Percentiles rank a stretch among this genome's conserved stretches.
Evolutionary conservation across 768 basidiomycete genomes (phyloP).

Genomic region (Suillus bovinus): DNA sequence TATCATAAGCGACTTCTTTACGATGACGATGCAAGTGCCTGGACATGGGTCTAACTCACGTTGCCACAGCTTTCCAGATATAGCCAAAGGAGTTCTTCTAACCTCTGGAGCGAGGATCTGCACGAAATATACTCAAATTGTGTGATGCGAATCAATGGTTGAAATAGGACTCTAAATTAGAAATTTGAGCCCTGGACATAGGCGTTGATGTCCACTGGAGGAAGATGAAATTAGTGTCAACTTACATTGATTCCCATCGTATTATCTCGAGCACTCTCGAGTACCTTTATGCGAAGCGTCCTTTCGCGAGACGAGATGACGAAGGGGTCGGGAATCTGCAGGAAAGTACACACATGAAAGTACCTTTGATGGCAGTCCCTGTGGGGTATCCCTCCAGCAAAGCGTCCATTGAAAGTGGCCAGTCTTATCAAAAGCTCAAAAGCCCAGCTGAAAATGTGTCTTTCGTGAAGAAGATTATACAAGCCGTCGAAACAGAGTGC

Average conservation of each 20-base stretch:
- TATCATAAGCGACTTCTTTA: neutral
- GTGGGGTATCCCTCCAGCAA: neutral
- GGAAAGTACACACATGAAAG: no score
- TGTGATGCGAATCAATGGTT: neutral
- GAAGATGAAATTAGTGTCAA: neutral
- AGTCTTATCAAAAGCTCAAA: neutral
- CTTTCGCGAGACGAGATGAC: neutral
- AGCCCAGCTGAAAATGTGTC: neutral
- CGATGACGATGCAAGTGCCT: neutral
- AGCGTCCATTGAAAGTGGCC: neutral
- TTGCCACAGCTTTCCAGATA: neutral
- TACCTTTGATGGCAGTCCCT: neutral
- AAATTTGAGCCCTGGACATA: neutral
- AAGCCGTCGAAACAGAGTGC: neutral
- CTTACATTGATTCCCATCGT: neutral
- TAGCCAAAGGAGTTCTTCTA: neutral
- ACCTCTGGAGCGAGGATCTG: neutral
- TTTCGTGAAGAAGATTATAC: neutral
- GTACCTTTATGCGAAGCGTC: neutral
- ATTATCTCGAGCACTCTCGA: neutral
- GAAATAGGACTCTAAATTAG: neutral
- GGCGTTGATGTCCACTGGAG: neutral
- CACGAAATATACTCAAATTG: neutral
- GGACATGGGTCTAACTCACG: neutral
- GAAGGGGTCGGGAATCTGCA: neutral